These are phyloP conservation scores for Magnaporthiopsis rhizophila DNA, from an alignment of 2,329 filamentous ascomycete species.

Conservation along the genomic window DNA sequence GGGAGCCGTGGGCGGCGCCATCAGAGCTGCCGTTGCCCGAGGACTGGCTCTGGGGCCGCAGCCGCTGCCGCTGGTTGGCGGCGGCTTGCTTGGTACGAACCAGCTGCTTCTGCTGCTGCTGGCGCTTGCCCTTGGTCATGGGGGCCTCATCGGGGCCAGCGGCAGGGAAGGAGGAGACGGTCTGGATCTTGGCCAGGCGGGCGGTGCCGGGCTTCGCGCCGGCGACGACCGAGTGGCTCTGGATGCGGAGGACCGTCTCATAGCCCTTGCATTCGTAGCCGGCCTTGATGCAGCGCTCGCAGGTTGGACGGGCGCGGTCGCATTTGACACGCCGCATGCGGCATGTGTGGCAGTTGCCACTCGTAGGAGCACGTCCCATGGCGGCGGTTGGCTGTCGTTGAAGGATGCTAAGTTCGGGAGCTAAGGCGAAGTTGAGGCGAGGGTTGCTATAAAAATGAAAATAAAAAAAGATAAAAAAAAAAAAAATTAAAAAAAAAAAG, in stretches of 20 bases:
- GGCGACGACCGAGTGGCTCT: constrained; percentile 17
- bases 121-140: constrained; percentile 2
- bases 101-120: constrained; percentile 5
- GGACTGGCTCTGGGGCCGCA: neutral
- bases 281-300: constrained; percentile 17
- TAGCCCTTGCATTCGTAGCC: constrained; percentile 19
- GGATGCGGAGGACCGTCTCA: constrained; percentile 19
- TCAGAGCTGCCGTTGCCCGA: neutral
- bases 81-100: constrained; percentile 1
- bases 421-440: neutral
- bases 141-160: neutral
- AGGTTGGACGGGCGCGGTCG: constrained; percentile 17
- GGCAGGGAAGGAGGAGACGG: constrained; percentile 14
- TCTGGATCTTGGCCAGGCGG: constrained; percentile 16
- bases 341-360: constrained; percentile 21
- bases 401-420: neutral
- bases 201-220: constrained; percentile 16
- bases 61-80: neutral
- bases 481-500: neutral
- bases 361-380: constrained; percentile 20
- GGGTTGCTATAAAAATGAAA: neutral
- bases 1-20: neutral
- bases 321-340: constrained; percentile 20
- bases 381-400: neutral
- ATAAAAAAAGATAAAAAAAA: neutral